phyloP scores from a whole-genome alignment of 257 asterid genomes.

The Capsicum chinense region DNA sequence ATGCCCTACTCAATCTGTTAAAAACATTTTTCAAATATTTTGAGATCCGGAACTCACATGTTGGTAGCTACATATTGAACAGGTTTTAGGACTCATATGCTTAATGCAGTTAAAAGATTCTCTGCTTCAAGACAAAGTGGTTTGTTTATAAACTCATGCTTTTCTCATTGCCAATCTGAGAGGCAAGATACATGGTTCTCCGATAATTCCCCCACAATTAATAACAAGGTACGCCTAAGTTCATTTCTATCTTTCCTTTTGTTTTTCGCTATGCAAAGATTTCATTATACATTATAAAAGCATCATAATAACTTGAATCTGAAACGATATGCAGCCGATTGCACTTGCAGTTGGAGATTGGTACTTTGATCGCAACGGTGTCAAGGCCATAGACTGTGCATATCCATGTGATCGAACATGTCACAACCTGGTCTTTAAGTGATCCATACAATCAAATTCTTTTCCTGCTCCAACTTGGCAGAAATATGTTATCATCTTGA shows the following conservation, averaged over 20 bases:
- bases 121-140: slow-evolving; percentile 57
- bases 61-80: slow-evolving; percentile 9
- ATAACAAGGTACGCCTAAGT: slow-evolving; percentile 60
- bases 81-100: slow-evolving; percentile 76
- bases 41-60: background rate
- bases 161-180: slow-evolving; percentile 97
- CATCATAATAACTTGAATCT: background rate
- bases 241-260: background rate
- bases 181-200: slow-evolving; percentile 96
- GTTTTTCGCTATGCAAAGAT: background rate
- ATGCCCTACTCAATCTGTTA: background rate
- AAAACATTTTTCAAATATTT: background rate
- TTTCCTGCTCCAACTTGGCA: slow-evolving; percentile 22
- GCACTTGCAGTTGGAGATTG: slow-evolving; percentile 94
- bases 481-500: slow-evolving; percentile 34
- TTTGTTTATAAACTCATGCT: slow-evolving; percentile 84
- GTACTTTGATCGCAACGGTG: slow-evolving; percentile 66
- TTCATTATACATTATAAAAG: background rate
- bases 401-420: slow-evolving; percentile 92
- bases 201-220: slow-evolving; percentile 65
- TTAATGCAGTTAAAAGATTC: slow-evolving; percentile 58
- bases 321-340: slow-evolving; percentile 55
- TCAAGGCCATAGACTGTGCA: slow-evolving; percentile 78
- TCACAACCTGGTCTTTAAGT: slow-evolving; percentile 82
- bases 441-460: slow-evolving; percentile 32